Conservation (phyloP, 73 alveolate genomes). For the Tetrahymena thermophila region DNA sequence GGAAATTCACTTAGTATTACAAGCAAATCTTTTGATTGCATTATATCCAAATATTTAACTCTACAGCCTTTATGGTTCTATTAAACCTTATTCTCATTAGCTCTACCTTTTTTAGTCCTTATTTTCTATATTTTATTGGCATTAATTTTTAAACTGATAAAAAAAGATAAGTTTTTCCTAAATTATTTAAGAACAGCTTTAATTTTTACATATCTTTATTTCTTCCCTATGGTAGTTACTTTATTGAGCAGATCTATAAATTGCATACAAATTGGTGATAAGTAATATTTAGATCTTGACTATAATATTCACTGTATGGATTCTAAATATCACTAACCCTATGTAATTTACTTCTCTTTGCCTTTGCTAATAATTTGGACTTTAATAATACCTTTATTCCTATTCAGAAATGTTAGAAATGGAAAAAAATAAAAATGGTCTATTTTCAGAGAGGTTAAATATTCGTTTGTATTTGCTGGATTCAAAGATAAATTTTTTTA, state of each 20-base stretch:
- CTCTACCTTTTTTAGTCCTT: neutral
- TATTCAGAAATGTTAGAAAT: too few relatives aligned
- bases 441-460: neutral
- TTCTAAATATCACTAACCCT: neutral
- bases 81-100: neutral
- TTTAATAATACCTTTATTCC: neutral
- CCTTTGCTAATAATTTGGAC: neutral
- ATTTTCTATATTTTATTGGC: neutral
- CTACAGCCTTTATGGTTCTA: neutral
- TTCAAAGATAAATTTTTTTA: too few relatives aligned
- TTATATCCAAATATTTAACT: neutral
- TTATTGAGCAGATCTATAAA: neutral
- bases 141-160: too few relatives aligned
- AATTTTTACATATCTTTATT: neutral
- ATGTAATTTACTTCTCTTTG: too few relatives aligned
- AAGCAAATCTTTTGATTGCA: neutral
- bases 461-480: neutral
- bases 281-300: neutral
- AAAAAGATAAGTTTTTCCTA: too few relatives aligned
- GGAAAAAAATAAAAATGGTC: neutral
- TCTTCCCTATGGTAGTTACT: neutral
- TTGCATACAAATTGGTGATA: neutral
- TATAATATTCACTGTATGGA: neutral
- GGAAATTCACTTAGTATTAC: neutral
- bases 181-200: neutral